Evolutionary conservation across 164 flowering plant species (phyloP).

Genomic region (Malania oleifera): DNA sequence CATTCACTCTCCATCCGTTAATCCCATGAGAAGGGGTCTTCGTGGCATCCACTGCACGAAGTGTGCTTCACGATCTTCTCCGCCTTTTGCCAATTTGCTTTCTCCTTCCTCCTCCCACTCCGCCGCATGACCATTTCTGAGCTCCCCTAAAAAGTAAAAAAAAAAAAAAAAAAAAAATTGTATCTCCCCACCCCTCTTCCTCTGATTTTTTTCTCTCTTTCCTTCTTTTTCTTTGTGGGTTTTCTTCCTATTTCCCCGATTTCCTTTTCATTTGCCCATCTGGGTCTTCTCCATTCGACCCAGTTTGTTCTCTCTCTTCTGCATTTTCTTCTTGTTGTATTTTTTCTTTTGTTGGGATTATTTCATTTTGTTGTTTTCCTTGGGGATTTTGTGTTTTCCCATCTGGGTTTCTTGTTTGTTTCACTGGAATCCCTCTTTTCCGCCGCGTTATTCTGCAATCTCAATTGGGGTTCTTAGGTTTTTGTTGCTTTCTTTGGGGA

Average conservation of each 20-base stretch:
- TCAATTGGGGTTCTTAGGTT: no score
- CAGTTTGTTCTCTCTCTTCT: not conserved
- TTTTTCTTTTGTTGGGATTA: not conserved
- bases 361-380: not conserved
- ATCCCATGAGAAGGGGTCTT: conserved; percentile 23
- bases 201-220: not conserved
- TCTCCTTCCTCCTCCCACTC: conserved; percentile 11
- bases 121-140: conserved; percentile 44
- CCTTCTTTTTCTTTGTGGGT: not conserved
- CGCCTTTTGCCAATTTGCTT: conserved; percentile 9
- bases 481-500: no score
- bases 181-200: conserved; percentile 4
- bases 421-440: no score
- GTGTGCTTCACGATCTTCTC: conserved; percentile 51
- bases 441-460: no score
- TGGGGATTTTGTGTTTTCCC: not conserved
- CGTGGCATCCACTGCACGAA: conserved; percentile 28
- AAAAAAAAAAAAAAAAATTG: no score
- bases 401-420: not conserved
- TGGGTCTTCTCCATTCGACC: conserved; percentile 1
- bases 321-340: no score
- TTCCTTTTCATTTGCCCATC: conserved; percentile 1
- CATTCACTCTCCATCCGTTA: conserved; percentile 25
- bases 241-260: conserved; percentile 5
- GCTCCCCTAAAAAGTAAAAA: conserved; percentile 21